Conservation (phyloP, 441 rosid genomes). For the Adansonia madagascariensis region DNA sequence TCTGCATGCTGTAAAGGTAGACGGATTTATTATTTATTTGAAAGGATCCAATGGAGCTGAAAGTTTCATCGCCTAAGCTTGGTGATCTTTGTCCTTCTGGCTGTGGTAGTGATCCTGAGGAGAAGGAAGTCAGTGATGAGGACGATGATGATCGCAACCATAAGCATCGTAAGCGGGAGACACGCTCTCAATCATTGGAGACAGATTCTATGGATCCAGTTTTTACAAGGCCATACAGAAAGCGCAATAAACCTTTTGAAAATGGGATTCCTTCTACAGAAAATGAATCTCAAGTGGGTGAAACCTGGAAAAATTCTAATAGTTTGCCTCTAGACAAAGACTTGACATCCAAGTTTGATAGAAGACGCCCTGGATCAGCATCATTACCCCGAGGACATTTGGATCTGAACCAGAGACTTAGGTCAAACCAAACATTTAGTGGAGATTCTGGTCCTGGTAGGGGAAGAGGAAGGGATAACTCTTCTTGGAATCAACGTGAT, state of each 20-base stretch:
- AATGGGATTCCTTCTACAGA: constrained; percentile 67
- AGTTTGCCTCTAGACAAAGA: constrained; percentile 44
- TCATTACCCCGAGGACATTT: constrained; percentile 48
- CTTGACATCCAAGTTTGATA: constrained; percentile 49
- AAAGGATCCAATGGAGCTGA: constrained; percentile 66
- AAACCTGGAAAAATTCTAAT: constrained; percentile 49
- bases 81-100: constrained; percentile 68
- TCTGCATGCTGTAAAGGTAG: constrained; percentile 37
- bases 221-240: constrained; percentile 66
- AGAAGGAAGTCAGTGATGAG: constrained; percentile 93
- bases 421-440: constrained; percentile 54
- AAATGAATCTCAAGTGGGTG: constrained; percentile 61
- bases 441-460: constrained; percentile 73
- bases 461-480: constrained; percentile 86
- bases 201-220: constrained; percentile 64
- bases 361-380: constrained; percentile 51
- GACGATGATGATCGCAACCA: constrained; percentile 99
- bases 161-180: constrained; percentile 86
- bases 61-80: constrained; percentile 68
- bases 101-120: constrained; percentile 78
- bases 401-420: constrained; percentile 62
- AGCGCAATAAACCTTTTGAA: constrained; percentile 60
- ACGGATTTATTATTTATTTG: constrained; percentile 23
- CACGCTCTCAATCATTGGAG: constrained; percentile 73
- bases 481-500: constrained; percentile 74